Conservation (phyloP, 2,329 filamentous ascomycete species). For the Pyrenophora tritici-repentis region DNA sequence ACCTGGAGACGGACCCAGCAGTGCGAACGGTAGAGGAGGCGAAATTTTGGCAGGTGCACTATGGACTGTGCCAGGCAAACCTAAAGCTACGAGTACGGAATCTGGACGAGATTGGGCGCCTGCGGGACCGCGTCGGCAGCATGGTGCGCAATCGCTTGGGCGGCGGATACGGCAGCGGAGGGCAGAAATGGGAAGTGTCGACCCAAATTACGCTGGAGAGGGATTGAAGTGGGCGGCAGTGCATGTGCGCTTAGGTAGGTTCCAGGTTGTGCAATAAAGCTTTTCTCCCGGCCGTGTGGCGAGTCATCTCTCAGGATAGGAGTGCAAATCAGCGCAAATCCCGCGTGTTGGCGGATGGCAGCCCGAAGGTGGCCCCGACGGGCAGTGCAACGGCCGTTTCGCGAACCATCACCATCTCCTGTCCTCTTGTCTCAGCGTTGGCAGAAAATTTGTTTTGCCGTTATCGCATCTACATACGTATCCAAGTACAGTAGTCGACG, state of each 20-base stretch:
- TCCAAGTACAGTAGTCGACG: too few species aligned
- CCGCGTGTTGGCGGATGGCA: constrained; percentile 18
- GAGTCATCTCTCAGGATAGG: constrained; percentile 21
- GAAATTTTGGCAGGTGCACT: constrained; percentile 98
- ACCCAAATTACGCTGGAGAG: constrained; percentile 71
- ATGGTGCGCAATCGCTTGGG: constrained; percentile 85
- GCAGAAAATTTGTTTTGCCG: too few species aligned
- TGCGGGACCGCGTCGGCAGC: constrained; percentile 76
- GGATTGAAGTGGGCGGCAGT: constrained; percentile 40
- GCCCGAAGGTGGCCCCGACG: constrained; percentile 27
- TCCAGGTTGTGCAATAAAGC: constrained; percentile 25
- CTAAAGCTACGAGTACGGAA: constrained; percentile 76
- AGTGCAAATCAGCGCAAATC: constrained; percentile 11
- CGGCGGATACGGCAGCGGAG: constrained; percentile 81
- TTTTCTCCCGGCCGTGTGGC: constrained; percentile 24
- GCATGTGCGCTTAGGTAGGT: constrained; percentile 18
- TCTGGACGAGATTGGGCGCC: constrained; percentile 66
- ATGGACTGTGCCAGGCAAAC: constrained; percentile 94
- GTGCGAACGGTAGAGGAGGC: constrained; percentile 84
- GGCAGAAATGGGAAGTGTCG: constrained; percentile 90
- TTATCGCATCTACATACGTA: too few species aligned
- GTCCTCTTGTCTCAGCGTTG: neutral
- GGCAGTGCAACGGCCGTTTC: constrained; percentile 9
- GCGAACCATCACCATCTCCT: too few species aligned
- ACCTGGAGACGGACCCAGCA: constrained; percentile 80